phyloP scores from a whole-genome alignment of 1,284 basidiomycete species.

The Leccinum fallax region DNA sequence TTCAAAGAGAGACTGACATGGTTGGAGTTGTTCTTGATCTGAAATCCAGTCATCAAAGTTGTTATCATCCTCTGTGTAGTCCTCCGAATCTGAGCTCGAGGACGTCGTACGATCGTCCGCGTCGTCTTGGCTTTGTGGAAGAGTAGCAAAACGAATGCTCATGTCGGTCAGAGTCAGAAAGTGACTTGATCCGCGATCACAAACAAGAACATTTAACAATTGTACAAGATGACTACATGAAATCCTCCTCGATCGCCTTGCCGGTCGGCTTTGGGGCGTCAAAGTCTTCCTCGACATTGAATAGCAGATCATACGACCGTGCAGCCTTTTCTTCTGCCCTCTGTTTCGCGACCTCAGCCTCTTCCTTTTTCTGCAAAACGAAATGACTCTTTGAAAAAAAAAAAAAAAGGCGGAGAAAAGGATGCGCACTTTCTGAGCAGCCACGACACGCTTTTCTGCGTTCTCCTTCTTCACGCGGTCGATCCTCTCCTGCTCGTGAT shows the following conservation, averaged over 20 bases:
- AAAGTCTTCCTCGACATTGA: constrained; percentile 49
- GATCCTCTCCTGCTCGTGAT: constrained; percentile 87
- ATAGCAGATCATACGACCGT: constrained; percentile 73
- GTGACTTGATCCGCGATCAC: not conserved
- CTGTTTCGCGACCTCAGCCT: constrained; percentile 63
- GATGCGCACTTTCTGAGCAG: constrained; percentile 56
- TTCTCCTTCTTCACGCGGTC: constrained; percentile 83
- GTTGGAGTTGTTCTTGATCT: constrained; percentile 55
- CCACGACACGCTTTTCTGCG: constrained; percentile 64
- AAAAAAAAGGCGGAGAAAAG: not conserved
- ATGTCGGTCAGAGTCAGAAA: constrained; percentile 15
- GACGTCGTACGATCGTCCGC: constrained; percentile 8
- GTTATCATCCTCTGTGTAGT: constrained; percentile 61
- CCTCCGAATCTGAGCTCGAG: constrained; percentile 31
- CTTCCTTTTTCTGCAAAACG: constrained; percentile 63
- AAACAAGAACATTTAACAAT: not conserved
- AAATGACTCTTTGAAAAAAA: not conserved
- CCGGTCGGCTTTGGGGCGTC: constrained; percentile 52
- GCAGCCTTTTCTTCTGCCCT: constrained; percentile 79
- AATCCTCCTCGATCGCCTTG: constrained; percentile 68
- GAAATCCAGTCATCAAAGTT: constrained; percentile 83
- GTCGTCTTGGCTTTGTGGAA: constrained; percentile 12
- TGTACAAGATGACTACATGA: constrained; percentile 45
- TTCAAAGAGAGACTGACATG: constrained; percentile 84
- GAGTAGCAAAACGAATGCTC: constrained; percentile 33